A percentile compares a stretch with the other conserved stretches of the same genome.
Evolutionary conservation across 225 moss, liverwort and hornwort genomes (phyloP).

Genomic region (Bryoerythrophyllum caledonicum): DNA sequence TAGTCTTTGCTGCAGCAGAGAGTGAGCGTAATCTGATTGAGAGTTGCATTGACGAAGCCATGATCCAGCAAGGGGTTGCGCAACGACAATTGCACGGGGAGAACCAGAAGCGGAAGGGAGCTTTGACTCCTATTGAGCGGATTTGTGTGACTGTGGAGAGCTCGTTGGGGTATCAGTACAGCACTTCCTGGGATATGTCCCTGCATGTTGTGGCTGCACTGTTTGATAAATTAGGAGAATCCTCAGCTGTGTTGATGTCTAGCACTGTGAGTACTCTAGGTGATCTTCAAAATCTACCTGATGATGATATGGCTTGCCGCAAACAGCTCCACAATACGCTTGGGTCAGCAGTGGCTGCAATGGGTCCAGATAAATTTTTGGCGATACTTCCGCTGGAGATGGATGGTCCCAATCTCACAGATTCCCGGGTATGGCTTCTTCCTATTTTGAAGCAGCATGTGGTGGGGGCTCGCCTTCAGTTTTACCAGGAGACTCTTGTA

Average conservation of each 20-base stretch:
- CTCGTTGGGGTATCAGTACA: conserved; percentile 92
- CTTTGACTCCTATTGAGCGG: conserved; percentile 72
- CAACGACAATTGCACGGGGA: conserved; percentile 51
- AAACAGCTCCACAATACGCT: conserved; percentile 88
- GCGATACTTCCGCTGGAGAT: conserved; percentile 78
- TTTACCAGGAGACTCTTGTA: conserved; percentile 70
- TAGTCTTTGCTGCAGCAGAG: conserved; percentile 78
- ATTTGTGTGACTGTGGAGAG: conserved; percentile 89
- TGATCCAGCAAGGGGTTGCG: conserved; percentile 70
- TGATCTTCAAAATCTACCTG: conserved; percentile 82
- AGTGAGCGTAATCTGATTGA: conserved; percentile 69
- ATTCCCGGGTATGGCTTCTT: conserved; percentile 88
- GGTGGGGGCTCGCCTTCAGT: conserved; percentile 80
- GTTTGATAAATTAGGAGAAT: conserved; percentile 75
- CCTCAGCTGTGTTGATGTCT: conserved; percentile 71
- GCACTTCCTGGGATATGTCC: conserved; percentile 95
- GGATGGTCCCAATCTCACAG: conserved; percentile 76
- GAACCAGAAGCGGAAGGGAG: conserved; percentile 51
- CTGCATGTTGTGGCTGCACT: conserved; percentile 83
- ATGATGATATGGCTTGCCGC: conserved; percentile 82
- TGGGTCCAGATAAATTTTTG: conserved; percentile 86
- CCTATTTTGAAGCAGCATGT: conserved; percentile 94
- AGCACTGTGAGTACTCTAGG: conserved; percentile 76
- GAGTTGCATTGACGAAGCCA: conserved; percentile 73
- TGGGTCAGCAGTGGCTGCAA: conserved; percentile 84